phyloP scores from a whole-genome alignment of 441 rosid genomes.

The Flueggea neowawraea region DNA sequence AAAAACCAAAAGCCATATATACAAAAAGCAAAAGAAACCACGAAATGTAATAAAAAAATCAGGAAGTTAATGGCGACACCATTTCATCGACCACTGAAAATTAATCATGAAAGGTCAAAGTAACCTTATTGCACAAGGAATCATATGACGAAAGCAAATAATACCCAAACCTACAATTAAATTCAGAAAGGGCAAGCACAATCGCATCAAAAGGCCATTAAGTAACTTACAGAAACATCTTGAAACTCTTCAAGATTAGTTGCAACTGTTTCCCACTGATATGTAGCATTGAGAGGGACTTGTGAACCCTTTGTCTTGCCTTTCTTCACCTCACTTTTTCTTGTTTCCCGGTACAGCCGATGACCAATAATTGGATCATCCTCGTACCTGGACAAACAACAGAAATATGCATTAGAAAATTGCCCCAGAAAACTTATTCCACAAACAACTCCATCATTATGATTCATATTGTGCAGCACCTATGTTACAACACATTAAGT shows the following conservation, averaged over 20 bases:
- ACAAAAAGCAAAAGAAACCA: too few species aligned
- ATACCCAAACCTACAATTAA: too few species aligned
- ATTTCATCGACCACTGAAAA: too few species aligned
- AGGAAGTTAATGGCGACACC: too few species aligned
- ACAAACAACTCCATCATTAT: neutral
- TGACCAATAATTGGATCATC: slow-evolving; percentile 91
- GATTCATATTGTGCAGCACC: neutral
- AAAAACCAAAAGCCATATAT: too few species aligned
- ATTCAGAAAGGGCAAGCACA: neutral
- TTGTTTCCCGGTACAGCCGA: slow-evolving; percentile 91
- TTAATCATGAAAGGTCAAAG: too few species aligned
- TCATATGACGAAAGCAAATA: too few species aligned
- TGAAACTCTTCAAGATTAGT: slow-evolving; percentile 95
- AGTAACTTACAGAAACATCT: slow-evolving; percentile 88
- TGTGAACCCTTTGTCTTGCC: slow-evolving; percentile 82
- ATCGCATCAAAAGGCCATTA: slow-evolving; percentile 7
- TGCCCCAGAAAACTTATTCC: neutral
- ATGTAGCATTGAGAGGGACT: slow-evolving; percentile 57
- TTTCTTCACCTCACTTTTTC: slow-evolving; percentile 75
- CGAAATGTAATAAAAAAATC: too few species aligned
- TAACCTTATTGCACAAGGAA: too few species aligned
- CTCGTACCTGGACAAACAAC: slow-evolving; percentile 78
- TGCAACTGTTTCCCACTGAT: slow-evolving; percentile 99
- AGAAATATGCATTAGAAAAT: slow-evolving; percentile 12
- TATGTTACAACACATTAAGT: too few species aligned